Percentiles rank a stretch among this genome's conserved stretches.
phyloP scores from a whole-genome alignment of 345 rosid species.

The Dipteronia dyeriana region DNA sequence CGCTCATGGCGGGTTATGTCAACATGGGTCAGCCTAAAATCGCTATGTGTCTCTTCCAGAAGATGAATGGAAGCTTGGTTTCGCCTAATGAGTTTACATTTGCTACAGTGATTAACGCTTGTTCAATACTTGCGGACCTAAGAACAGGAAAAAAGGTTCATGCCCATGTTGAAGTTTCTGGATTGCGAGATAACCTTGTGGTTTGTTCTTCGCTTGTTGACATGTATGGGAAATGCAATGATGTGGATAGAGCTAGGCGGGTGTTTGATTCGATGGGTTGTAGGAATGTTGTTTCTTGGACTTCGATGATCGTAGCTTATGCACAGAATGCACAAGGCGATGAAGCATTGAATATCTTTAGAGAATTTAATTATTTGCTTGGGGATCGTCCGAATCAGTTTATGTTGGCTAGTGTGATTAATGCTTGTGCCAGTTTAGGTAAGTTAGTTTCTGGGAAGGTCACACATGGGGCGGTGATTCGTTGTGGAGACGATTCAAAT shows the following conservation, averaged over 20 bases:
- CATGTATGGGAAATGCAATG: constrained; percentile 92
- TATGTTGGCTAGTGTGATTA: constrained; percentile 72
- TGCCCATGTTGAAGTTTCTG: constrained; percentile 52
- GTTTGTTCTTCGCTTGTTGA: constrained; percentile 76
- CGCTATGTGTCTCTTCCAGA: constrained; percentile 40
- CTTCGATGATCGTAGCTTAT: constrained; percentile 65
- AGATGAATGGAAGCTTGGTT: constrained; percentile 41
- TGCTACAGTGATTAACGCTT: constrained; percentile 59
- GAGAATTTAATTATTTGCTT: constrained; percentile 37
- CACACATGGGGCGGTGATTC: constrained; percentile 64
- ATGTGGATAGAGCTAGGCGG: constrained; percentile 56
- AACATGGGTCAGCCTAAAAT: constrained; percentile 34
- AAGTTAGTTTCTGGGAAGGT: constrained; percentile 58
- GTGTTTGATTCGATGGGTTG: constrained; percentile 61
- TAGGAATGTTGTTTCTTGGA: constrained; percentile 78
- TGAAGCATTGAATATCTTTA: constrained; percentile 64
- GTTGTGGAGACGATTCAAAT: constrained; percentile 41
- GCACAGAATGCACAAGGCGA: constrained; percentile 70
- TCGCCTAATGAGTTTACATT: constrained; percentile 64
- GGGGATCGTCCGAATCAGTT: constrained; percentile 49
- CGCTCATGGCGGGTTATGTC: constrained; percentile 59
- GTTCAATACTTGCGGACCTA: constrained; percentile 52
- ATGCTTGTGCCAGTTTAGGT: constrained; percentile 72
- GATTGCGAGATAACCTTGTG: constrained; percentile 49
- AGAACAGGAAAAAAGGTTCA: constrained; percentile 55